Evolutionary conservation across 148 eudicot species (phyloP).

Genomic region (Gaultheria prostrata): DNA sequence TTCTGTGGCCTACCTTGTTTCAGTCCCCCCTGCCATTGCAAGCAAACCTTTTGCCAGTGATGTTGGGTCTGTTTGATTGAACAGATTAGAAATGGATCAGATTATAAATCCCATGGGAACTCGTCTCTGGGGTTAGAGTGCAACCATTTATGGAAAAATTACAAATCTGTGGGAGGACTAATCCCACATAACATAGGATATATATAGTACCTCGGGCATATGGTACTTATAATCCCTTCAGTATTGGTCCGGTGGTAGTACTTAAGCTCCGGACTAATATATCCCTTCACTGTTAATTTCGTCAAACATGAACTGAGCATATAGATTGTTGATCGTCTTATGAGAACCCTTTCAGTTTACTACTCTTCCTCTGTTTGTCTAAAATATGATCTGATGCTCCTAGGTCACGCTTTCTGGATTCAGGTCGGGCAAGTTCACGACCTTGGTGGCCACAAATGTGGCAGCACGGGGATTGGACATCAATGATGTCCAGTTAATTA

Average conservation of each 20-base stretch:
- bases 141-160: neutral
- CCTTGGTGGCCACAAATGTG: conserved; percentile 89
- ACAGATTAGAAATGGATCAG: neutral
- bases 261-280: neutral
- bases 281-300: neutral
- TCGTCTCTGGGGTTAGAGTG: neutral
- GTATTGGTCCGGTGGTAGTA: neutral
- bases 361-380: neutral
- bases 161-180: neutral
- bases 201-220: neutral
- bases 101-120: neutral
- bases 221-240: neutral
- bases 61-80: neutral
- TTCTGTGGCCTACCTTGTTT: neutral
- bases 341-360: conserved; percentile 5
- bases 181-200: neutral
- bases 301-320: neutral
- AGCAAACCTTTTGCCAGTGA: neutral
- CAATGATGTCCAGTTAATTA: conserved; percentile 81
- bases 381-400: conserved; percentile 11
- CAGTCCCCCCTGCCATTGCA: neutral
- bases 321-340: neutral
- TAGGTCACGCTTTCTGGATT: conserved; percentile 82
- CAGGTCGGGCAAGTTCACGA: conserved; percentile 79
- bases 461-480: conserved; percentile 94